Conservation (phyloP, 2,329 filamentous ascomycete genomes). For the Aspergillus niger region DNA sequence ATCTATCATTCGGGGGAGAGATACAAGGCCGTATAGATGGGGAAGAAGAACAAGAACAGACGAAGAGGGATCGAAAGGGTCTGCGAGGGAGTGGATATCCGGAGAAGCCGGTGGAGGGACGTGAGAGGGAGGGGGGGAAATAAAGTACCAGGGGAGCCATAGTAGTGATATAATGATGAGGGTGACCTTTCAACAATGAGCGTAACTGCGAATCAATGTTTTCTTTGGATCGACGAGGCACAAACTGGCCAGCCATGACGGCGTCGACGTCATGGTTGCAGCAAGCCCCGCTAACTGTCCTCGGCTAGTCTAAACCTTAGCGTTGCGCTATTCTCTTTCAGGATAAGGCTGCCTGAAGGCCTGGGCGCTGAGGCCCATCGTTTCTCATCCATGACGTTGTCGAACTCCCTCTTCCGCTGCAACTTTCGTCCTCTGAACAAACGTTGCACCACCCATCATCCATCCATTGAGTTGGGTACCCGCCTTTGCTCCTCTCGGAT, state of each 20-base stretch:
- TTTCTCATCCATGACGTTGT: constrained; percentile 34
- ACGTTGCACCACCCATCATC: constrained; percentile 33
- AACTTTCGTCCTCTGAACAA: constrained; percentile 6
- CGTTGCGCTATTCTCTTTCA: constrained; percentile 19
- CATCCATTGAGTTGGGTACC: constrained; percentile 13
- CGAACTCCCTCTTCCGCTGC: constrained; percentile 15
- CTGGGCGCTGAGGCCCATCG: constrained; percentile 17
- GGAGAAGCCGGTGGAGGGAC: constrained; percentile 23
- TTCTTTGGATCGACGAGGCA: constrained; percentile 12
- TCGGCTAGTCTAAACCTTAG: constrained; percentile 25
- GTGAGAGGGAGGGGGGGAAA: neutral
- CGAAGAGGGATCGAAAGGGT: neutral
- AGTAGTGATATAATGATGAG: constrained; percentile 33
- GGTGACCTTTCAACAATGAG: neutral
- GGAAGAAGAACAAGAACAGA: neutral
- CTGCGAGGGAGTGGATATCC: constrained; percentile 17
- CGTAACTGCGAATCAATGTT: neutral
- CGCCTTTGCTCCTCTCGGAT: constrained; percentile 14
- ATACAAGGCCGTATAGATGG: neutral
- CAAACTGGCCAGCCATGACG: constrained; percentile 9
- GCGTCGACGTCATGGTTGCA: constrained; percentile 40
- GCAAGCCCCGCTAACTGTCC: constrained; percentile 24
- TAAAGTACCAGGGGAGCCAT: neutral
- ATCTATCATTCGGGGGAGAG: neutral
- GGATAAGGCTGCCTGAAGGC: constrained; percentile 15